phyloP scores from a whole-genome alignment of 2,329 filamentous ascomycete genomes.

The Lasiodiplodia sp. region DNA sequence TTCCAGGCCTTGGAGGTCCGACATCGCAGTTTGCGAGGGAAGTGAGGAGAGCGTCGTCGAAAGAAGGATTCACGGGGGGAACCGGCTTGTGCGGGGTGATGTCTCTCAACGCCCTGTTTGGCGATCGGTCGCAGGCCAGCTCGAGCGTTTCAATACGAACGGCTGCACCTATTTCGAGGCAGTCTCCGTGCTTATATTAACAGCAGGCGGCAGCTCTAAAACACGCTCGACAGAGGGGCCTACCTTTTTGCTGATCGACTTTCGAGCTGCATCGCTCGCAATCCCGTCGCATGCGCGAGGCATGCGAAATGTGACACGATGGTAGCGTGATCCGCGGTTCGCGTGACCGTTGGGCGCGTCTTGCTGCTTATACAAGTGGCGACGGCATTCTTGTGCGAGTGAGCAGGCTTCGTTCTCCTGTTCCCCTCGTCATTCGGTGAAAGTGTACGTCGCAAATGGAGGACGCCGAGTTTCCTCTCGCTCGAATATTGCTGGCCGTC shows the following conservation, averaged over 20 bases:
- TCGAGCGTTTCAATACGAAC: neutral
- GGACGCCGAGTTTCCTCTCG: neutral
- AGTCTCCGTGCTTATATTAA: neutral
- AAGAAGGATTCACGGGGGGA: neutral
- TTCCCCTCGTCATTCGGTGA: neutral
- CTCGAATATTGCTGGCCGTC: slow-evolving; percentile 1
- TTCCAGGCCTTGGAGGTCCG: neutral
- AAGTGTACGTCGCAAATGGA: neutral
- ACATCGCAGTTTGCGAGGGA: too few relatives aligned
- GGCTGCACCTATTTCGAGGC: neutral
- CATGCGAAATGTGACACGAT: slow-evolving; percentile 10
- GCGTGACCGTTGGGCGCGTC: neutral
- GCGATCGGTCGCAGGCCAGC: neutral
- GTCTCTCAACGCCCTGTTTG: neutral
- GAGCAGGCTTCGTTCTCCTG: neutral
- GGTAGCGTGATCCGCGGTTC: slow-evolving; percentile 8
- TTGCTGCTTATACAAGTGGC: neutral
- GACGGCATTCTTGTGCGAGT: neutral
- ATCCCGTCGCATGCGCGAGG: neutral
- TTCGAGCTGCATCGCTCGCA: neutral
- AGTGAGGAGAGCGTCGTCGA: neutral
- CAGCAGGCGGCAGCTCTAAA: too few relatives aligned
- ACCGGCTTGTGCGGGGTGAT: neutral
- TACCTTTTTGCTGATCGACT: neutral
- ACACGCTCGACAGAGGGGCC: too few relatives aligned